Percentiles rank a stretch among this genome's conserved stretches.
Evolutionary conservation across 129 eudicot species (phyloP).

Genomic region (Cynara cardunculus): DNA sequence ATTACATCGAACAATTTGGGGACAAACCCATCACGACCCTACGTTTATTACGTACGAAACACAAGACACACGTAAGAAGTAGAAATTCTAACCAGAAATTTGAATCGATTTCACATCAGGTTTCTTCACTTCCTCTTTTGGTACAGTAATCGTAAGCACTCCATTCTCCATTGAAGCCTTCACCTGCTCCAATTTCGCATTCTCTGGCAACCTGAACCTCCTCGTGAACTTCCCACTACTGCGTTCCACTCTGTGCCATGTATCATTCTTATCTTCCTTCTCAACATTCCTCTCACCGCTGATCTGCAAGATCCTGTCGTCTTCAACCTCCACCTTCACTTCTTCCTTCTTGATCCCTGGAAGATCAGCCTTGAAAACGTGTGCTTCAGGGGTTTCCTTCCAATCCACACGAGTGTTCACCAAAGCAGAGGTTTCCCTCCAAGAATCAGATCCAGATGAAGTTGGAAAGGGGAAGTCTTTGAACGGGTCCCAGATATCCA

Average conservation of each 20-base stretch:
- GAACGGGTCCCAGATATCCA: slow-evolving; percentile 37
- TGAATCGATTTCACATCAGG: slow-evolving; percentile 8
- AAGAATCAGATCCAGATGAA: neutral
- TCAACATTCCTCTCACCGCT: slow-evolving; percentile 45
- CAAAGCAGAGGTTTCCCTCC: slow-evolving; percentile 19
- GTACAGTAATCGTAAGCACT: slow-evolving; percentile 10
- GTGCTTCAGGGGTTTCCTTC: slow-evolving; percentile 44
- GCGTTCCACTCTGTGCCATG: slow-evolving; percentile 38
- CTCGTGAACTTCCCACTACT: slow-evolving; percentile 36
- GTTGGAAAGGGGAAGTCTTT: slow-evolving; percentile 13
- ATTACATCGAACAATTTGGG: neutral
- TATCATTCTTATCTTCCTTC: slow-evolving; percentile 38
- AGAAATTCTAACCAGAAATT: neutral
- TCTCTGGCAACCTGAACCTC: slow-evolving; percentile 22
- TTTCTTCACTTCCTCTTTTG: neutral
- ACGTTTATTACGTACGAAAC: neutral
- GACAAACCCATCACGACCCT: neutral
- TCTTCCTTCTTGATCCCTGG: slow-evolving; percentile 14
- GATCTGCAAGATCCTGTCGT: slow-evolving; percentile 27
- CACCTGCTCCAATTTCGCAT: slow-evolving; percentile 13
- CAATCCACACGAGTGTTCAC: slow-evolving; percentile 35
- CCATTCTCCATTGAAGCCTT: slow-evolving; percentile 27
- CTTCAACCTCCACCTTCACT: slow-evolving; percentile 27
- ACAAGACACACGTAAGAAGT: neutral
- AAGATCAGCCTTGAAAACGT: slow-evolving; percentile 41